phyloP scores from a whole-genome alignment of 805 yeast genomes.

The Brettanomyces naardenensis region DNA sequence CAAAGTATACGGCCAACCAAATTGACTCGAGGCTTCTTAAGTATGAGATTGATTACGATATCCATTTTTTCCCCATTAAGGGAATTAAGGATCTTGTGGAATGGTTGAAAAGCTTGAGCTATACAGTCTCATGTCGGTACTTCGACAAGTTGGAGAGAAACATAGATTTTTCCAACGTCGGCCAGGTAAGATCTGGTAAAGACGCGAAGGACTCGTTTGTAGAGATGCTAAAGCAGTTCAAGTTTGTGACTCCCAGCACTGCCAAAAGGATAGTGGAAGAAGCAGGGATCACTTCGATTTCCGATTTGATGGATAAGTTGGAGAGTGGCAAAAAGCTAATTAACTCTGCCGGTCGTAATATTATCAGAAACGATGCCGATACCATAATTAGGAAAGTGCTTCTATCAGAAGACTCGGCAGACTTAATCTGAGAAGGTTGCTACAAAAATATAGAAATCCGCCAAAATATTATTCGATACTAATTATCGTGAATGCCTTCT shows the following conservation, averaged over 20 bases:
- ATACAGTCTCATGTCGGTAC: slow-evolving; percentile 43
- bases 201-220: slow-evolving; percentile 37
- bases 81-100: slow-evolving; percentile 36
- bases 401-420: slow-evolving; percentile 42
- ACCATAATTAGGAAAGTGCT: slow-evolving; percentile 39
- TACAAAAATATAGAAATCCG: too few species aligned
- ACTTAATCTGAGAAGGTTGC: too few species aligned
- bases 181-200: slow-evolving; percentile 46
- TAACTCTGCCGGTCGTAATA: slow-evolving; percentile 5
- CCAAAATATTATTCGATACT: too few species aligned
- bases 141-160: slow-evolving; percentile 52
- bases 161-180: slow-evolving; percentile 46
- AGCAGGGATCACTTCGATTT: slow-evolving; percentile 4
- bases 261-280: slow-evolving; percentile 36
- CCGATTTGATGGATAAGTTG: slow-evolving; percentile 5
- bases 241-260: slow-evolving; percentile 45
- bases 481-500: too few species aligned
- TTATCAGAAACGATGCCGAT: slow-evolving; percentile 40
- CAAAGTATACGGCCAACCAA: slow-evolving; percentile 20
- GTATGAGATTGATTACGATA: slow-evolving; percentile 37
- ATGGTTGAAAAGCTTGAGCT: slow-evolving; percentile 51
- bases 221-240: slow-evolving; percentile 48
- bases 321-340: background rate
- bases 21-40: slow-evolving; percentile 34
- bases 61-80: slow-evolving; percentile 44